A percentile compares a stretch with the other conserved stretches of the same genome.
phyloP scores from a whole-genome alignment of 805 yeast species.

The Candida peoriensis region DNA sequence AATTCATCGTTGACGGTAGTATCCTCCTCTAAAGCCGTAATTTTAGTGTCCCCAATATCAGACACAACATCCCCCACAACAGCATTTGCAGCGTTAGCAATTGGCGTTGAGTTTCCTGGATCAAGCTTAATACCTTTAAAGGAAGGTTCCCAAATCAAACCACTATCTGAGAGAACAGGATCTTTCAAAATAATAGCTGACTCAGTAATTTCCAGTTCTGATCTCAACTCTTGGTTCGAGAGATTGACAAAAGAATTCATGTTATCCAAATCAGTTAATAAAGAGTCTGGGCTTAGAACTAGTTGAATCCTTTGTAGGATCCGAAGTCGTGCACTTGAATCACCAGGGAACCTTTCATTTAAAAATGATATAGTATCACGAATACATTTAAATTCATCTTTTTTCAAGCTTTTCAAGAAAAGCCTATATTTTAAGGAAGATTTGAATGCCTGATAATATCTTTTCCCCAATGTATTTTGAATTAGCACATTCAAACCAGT shows the following conservation, averaged over 20 bases:
- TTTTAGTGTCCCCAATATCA: too few species aligned
- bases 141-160: conserved; percentile 20
- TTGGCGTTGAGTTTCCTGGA: too few species aligned
- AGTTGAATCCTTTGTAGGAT: conserved; percentile 13
- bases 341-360: conserved; percentile 14
- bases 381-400: conserved; percentile 22
- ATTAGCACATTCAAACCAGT: conserved; percentile 16
- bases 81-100: too few species aligned
- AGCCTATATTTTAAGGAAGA: conserved; percentile 20
- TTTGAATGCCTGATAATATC: conserved; percentile 23
- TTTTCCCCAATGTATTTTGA: conserved; percentile 19
- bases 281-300: conserved; percentile 10
- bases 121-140: conserved; percentile 5
- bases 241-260: conserved; percentile 14
- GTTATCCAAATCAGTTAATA: conserved; percentile 16
- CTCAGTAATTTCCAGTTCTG: conserved; percentile 1
- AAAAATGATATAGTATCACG: conserved; percentile 20
- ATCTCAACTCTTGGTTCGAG: conserved; percentile 6
- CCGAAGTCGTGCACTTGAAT: conserved; percentile 12
- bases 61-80: too few species aligned
- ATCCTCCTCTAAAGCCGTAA: too few species aligned
- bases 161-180: conserved; percentile 8
- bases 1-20: too few species aligned
- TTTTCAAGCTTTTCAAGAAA: conserved; percentile 17
- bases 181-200: conserved; percentile 12